Conservation (phyloP, 2,329 filamentous ascomycete species). For the Cryphonectria nitschkei region DNA sequence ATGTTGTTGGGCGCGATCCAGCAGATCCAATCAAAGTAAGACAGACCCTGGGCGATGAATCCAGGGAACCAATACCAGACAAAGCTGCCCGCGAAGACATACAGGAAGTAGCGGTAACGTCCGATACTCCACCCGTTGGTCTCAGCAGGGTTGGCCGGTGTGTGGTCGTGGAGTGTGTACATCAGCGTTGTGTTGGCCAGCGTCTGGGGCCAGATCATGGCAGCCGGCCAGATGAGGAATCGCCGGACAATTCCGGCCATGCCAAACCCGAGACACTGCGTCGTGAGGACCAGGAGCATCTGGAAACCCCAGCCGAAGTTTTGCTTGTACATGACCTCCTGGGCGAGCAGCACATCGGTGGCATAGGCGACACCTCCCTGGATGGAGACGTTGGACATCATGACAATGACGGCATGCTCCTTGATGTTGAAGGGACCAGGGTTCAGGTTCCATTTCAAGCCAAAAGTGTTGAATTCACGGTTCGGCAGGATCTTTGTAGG, state of each 20-base stretch:
- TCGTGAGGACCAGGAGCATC: conserved; percentile 62
- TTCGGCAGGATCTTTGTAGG: conserved; percentile 17
- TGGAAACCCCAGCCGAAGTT: conserved; percentile 62
- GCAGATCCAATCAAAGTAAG: conserved; percentile 26
- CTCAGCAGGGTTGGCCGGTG: conserved; percentile 44
- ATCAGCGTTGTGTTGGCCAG: conserved; percentile 66
- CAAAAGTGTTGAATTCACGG: conserved; percentile 33
- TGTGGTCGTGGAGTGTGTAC: conserved; percentile 66
- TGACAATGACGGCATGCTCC: conserved; percentile 39
- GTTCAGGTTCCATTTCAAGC: conserved; percentile 35
- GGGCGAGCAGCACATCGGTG: conserved; percentile 46
- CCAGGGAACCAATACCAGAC: conserved; percentile 27
- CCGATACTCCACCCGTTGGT: conserved; percentile 25
- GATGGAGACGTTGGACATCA: conserved; percentile 38
- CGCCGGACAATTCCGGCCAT: conserved; percentile 63
- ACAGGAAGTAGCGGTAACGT: conserved; percentile 22
- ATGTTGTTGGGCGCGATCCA: conserved; percentile 26
- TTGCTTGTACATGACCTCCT: conserved; percentile 54
- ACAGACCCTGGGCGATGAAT: conserved; percentile 22
- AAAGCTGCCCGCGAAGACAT: conserved; percentile 20
- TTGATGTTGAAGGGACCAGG: conserved; percentile 41
- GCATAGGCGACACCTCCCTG: conserved; percentile 37
- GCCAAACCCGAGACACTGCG: conserved; percentile 63
- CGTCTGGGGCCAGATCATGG: conserved; percentile 67
- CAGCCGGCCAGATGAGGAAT: conserved; percentile 63